Evolutionary conservation across 2,329 filamentous ascomycete genomes (phyloP).

Genomic region (Pseudocercospora pini-densiflorae): DNA sequence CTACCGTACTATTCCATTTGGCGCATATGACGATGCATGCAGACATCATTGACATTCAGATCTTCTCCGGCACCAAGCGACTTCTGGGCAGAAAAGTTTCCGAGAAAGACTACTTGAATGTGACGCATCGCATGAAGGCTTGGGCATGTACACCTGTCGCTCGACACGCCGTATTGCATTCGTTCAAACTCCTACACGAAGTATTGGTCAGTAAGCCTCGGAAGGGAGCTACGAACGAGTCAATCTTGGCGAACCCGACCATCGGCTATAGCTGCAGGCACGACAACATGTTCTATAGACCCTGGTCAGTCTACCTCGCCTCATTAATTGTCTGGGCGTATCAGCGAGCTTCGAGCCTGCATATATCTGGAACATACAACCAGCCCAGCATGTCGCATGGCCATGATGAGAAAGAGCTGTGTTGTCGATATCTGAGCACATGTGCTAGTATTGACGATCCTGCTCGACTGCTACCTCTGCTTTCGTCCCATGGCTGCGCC

Average conservation of each 20-base stretch:
- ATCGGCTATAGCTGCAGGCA: slow-evolving; percentile 75
- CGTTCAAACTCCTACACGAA: slow-evolving; percentile 79
- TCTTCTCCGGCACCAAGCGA: slow-evolving; percentile 83
- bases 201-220: slow-evolving; percentile 65
- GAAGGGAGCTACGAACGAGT: slow-evolving; percentile 41
- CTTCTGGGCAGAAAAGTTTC: slow-evolving; percentile 84
- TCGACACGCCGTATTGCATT: slow-evolving; percentile 87
- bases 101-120: slow-evolving; percentile 75
- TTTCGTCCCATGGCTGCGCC: slow-evolving; percentile 78
- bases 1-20: slow-evolving; percentile 84
- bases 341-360: slow-evolving; percentile 65
- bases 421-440: slow-evolving; percentile 25
- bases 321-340: slow-evolving; percentile 92
- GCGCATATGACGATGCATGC: slow-evolving; percentile 97
- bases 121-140: slow-evolving; percentile 78
- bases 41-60: slow-evolving; percentile 92
- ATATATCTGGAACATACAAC: slow-evolving; percentile 18
- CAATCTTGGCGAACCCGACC: slow-evolving; percentile 23
- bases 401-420: slow-evolving; percentile 30
- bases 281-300: slow-evolving; percentile 83
- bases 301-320: slow-evolving; percentile 93
- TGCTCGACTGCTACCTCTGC: slow-evolving; percentile 73
- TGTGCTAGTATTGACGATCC: slow-evolving; percentile 61
- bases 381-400: slow-evolving; percentile 65
- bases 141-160: slow-evolving; percentile 89